Conservation (phyloP, 257 asterid genomes). For the Fraxinus cuspidata region DNA sequence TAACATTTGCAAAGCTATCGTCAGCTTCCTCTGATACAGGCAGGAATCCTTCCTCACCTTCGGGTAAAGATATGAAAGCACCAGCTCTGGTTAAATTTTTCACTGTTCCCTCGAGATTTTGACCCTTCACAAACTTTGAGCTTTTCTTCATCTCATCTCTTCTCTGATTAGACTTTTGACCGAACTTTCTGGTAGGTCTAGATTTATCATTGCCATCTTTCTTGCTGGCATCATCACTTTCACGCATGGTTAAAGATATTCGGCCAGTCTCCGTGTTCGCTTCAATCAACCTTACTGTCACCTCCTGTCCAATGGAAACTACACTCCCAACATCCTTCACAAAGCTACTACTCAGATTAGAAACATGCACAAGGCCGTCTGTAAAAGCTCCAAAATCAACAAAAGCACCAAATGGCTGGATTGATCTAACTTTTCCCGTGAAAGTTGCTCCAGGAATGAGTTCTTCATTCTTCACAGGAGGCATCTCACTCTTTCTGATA, state of each 20-base stretch:
- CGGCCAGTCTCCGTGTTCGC: conserved; percentile 74
- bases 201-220: conserved; percentile 54
- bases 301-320: conserved; percentile 93
- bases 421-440: conserved; percentile 82
- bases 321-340: conserved; percentile 85
- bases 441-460: conserved; percentile 83
- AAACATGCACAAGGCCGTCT: conserved; percentile 96
- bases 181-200: conserved; percentile 59
- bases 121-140: conserved; percentile 77
- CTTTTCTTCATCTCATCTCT: conserved; percentile 53
- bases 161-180: conserved; percentile 53
- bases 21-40: conserved; percentile 78
- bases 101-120: conserved; percentile 84
- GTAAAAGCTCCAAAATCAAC: conserved; percentile 96
- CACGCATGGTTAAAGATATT: conserved; percentile 89
- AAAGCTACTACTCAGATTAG: conserved; percentile 73
- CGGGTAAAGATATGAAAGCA: conserved; percentile 88
- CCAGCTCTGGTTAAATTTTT: conserved; percentile 78
- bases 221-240: conserved; percentile 50
- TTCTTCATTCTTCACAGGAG: conserved; percentile 80
- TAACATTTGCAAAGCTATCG: conserved; percentile 60
- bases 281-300: conserved; percentile 78
- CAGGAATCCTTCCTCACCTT: conserved; percentile 98
- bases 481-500: conserved; percentile 84
- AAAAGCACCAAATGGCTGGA: conserved; percentile 98